phyloP scores from a whole-genome alignment of 2,329 filamentous ascomycete genomes.

The Byssothecium circinans region DNA sequence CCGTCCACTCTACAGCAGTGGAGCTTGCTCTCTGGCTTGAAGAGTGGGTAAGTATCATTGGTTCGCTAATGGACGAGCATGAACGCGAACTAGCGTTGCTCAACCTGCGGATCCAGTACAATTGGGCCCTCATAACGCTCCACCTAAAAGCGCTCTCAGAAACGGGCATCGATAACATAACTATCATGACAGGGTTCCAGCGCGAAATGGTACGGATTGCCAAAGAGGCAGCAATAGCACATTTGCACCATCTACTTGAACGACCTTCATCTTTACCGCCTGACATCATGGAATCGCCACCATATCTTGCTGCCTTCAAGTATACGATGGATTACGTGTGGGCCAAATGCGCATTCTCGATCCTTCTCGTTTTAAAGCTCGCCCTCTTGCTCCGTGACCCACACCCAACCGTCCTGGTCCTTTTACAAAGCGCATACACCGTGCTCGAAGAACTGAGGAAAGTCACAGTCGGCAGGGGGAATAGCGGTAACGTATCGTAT shows the following conservation, averaged over 20 bases:
- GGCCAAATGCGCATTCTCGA: conserved; percentile 62
- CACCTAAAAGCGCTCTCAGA: conserved; percentile 55
- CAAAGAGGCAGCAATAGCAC: conserved; percentile 54
- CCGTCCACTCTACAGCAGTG: conserved; percentile 23
- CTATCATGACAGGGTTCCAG: conserved; percentile 54
- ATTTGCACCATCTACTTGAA: conserved; percentile 52
- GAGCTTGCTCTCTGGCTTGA: conserved; percentile 47
- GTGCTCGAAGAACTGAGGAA: conserved; percentile 49
- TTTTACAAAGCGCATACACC: conserved; percentile 49
- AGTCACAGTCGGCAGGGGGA: conserved; percentile 33
- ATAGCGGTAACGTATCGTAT: conserved; percentile 48
- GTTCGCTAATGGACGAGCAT: conserved; percentile 14
- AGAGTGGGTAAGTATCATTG: conserved; percentile 37
- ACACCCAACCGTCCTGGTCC: conserved; percentile 42
- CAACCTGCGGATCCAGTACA: conserved; percentile 56
- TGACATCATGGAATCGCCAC: conserved; percentile 14
- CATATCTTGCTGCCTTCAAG: conserved; percentile 55
- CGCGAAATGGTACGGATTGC: conserved; percentile 53
- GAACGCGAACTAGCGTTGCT: conserved; percentile 34
- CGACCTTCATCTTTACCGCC: conserved; percentile 19
- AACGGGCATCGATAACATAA: conserved; percentile 54
- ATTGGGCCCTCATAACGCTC: conserved; percentile 58
- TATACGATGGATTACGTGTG: conserved; percentile 62
- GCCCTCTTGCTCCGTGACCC: conserved; percentile 52
- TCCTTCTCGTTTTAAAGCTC: conserved; percentile 57